These are phyloP conservation scores for Byssochlamys sp. DNA, from an alignment of 2,329 filamentous ascomycete species.

Conservation along the genomic window DNA sequence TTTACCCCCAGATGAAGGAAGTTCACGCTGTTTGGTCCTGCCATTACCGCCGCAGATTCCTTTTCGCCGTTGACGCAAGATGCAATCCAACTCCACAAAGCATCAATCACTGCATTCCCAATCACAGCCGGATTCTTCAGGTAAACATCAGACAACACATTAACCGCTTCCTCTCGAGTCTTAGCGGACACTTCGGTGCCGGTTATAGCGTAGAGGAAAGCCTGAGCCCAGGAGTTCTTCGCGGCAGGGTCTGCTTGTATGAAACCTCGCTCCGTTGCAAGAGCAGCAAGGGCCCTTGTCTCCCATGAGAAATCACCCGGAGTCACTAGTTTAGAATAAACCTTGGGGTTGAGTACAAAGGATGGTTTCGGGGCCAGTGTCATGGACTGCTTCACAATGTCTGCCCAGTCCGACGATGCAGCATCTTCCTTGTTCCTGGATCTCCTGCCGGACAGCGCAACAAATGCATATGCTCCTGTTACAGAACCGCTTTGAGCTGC, in stretches of 20 bases:
- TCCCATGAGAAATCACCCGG: constrained; percentile 75
- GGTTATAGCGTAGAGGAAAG: constrained; percentile 68
- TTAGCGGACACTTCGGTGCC: constrained; percentile 51
- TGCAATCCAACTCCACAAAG: constrained; percentile 71
- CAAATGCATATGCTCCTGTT: constrained; percentile 65
- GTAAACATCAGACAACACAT: constrained; percentile 58
- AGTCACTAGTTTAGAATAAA: constrained; percentile 68
- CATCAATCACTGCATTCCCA: constrained; percentile 56
- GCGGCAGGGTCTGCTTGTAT: constrained; percentile 38
- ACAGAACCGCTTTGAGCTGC: constrained; percentile 76
- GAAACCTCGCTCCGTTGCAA: constrained; percentile 48
- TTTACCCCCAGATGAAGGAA: constrained; percentile 49
- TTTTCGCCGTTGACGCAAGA: constrained; percentile 62
- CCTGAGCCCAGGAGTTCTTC: constrained; percentile 70
- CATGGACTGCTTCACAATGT: constrained; percentile 56
- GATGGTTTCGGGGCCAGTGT: constrained; percentile 70
- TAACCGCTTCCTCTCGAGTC: constrained; percentile 54
- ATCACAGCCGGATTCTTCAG: constrained; percentile 48
- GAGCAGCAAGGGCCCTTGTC: constrained; percentile 56
- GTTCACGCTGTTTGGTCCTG: constrained; percentile 56
- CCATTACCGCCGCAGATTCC: constrained; percentile 59
- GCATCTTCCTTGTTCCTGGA: constrained; percentile 48
- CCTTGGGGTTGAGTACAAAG: constrained; percentile 71
- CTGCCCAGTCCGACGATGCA: constrained; percentile 24
- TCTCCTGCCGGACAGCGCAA: constrained; percentile 50